Evolutionary conservation across 2,329 filamentous ascomycete species (phyloP).

Genomic region (Sclerotinia borealis): DNA sequence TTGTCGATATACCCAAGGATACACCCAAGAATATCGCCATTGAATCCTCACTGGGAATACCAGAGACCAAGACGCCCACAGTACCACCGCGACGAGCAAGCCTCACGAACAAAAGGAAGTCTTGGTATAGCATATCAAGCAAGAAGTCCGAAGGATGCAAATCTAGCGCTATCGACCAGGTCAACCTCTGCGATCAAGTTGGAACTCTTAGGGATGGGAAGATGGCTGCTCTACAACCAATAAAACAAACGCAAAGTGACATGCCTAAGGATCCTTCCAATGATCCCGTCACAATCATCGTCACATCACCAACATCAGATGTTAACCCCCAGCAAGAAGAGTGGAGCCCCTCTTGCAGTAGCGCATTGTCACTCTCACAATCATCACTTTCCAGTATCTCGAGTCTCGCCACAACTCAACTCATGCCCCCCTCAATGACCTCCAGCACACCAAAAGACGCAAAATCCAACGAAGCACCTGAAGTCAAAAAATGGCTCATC

Average conservation of each 20-base stretch:
- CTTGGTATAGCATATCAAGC: neutral
- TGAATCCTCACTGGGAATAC: neutral
- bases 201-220: neutral
- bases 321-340: constrained; percentile 8
- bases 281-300: constrained; percentile 22
- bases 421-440: constrained; percentile 22
- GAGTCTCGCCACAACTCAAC: constrained; percentile 12
- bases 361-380: neutral
- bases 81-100: neutral
- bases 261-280: constrained; percentile 13
- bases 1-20: neutral
- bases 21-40: neutral
- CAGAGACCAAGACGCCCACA: neutral
- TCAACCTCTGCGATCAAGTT: neutral
- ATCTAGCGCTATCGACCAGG: neutral
- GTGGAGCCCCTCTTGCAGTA: neutral
- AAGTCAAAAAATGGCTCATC: constrained; percentile 25
- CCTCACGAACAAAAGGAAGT: neutral
- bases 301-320: constrained; percentile 25
- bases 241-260: neutral
- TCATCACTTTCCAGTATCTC: neutral
- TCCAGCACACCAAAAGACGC: constrained; percentile 4
- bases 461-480: constrained; percentile 21
- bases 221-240: neutral
- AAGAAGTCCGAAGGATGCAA: neutral